Evolutionary conservation across 768 basidiomycete species (phyloP), one percentile per base, ranked within the genome.

Genomic region (Myochromella boudieri): DNA sequence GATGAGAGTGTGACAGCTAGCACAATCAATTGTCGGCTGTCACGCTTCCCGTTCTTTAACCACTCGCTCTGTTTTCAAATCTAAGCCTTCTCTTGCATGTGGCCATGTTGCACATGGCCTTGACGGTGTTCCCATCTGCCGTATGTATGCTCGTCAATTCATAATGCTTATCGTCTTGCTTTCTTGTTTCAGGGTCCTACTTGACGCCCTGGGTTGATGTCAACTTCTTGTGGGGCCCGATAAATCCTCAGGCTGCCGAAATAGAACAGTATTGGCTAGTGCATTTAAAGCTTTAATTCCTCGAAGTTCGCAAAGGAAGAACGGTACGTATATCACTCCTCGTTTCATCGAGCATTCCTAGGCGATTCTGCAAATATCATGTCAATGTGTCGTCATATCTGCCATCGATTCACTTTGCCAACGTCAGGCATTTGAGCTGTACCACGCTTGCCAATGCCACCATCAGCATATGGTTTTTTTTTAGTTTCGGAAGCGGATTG

Each of bases 391-490:
- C 45, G 37, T 21, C 37, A 46, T 40, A 28, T 31, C 14, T 20
- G 11, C 33, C 6, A 1, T 6, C 31, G 28, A 6, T 24, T 25
- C 14, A 27, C 17, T 3, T 28, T 20, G 25, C 34, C 26, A 12
- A 18, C 9, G 3, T n/a, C 20, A 27, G 15, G 29, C 20, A 17
- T 18, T 37, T 1, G 10, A 3, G 31, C 18, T 41, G 3, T 15
- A 20, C 18, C 39, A 47, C 29, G 37, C 15, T 11, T 17, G 10
- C 18, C 45, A 24, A 38, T 18, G 36, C 11, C 25, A 28, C 31
- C 38, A 41, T 41, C 39, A 43, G 20, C 40, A 49, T 31, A 43
- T 37, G 48, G 27, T 18, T 15, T 6, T 37, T 29, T 25, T 26
- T 8, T 20, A 18, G 15, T 22, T 25, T 26, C 24, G 22, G 28